phyloP scores from a whole-genome alignment of 495 filamentous ascomycete species.

The Hypoxylon crocopeplum region DNA sequence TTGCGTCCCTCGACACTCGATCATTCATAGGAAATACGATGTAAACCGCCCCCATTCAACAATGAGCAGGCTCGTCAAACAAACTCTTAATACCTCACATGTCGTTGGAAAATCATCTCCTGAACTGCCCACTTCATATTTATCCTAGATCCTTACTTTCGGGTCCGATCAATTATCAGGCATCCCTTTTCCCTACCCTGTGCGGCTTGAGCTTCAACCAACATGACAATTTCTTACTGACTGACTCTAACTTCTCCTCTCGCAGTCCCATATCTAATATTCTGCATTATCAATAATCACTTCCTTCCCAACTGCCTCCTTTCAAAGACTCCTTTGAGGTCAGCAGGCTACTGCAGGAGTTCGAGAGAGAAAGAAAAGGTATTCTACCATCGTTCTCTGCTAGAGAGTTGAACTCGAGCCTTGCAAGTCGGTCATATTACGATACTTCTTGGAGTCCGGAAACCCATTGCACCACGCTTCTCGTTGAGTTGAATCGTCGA shows the following conservation, averaged over 20 bases:
- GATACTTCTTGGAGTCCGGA: constrained; percentile 26
- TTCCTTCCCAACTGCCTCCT: constrained; percentile 45
- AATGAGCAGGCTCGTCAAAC: background rate
- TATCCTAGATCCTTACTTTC: background rate
- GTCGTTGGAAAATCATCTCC: constrained; percentile 8
- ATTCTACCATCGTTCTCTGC: constrained; percentile 36
- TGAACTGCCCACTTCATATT: background rate
- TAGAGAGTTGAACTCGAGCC: constrained; percentile 39
- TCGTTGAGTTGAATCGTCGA: constrained; percentile 39
- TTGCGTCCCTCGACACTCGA: constrained; percentile 12
- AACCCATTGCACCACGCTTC: constrained; percentile 49
- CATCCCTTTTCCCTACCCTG: constrained; percentile 3
- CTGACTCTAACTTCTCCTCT: constrained; percentile 26
- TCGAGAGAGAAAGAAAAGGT: constrained; percentile 49
- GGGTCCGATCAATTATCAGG: background rate
- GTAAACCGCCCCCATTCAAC: constrained; percentile 18
- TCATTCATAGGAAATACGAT: constrained; percentile 4
- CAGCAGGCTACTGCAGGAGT: constrained; percentile 93
- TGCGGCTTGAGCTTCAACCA: constrained; percentile 13
- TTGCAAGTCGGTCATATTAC: constrained; percentile 34
- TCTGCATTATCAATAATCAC: constrained; percentile 41
- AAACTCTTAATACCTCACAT: background rate
- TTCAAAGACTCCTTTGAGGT: constrained; percentile 79
- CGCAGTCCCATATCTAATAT: constrained; percentile 41
- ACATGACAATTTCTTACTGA: constrained; percentile 39